phyloP scores from a whole-genome alignment of 1,139 yeast genomes.

The Tardiomyces digboiensis region DNA sequence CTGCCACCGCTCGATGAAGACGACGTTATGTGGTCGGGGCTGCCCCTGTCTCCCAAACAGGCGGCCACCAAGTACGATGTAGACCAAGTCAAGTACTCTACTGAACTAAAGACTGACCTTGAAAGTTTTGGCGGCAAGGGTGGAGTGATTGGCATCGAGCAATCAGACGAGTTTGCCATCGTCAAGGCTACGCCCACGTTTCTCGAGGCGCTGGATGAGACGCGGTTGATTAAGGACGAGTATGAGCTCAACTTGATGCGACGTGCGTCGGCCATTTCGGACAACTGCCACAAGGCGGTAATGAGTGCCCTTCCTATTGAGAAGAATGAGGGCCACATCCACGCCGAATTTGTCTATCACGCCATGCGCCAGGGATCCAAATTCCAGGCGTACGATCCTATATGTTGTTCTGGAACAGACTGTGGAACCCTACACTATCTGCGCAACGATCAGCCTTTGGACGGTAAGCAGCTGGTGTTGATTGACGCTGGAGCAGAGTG shows the following conservation, averaged over 20 bases:
- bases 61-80: slow-evolving; percentile 64
- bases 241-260: slow-evolving; percentile 69
- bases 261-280: slow-evolving; percentile 77
- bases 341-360: slow-evolving; percentile 92
- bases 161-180: slow-evolving; percentile 18
- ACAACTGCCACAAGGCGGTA: slow-evolving; percentile 80
- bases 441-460: slow-evolving; percentile 62
- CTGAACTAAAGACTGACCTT: slow-evolving; percentile 34
- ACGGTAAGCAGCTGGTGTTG: slow-evolving; percentile 53
- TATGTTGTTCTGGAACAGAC: slow-evolving; percentile 88
- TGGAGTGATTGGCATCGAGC: slow-evolving; percentile 32
- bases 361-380: slow-evolving; percentile 92
- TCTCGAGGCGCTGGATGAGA: slow-evolving; percentile 67
- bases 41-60: slow-evolving; percentile 61
- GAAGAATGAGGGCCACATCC: slow-evolving; percentile 80
- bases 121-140: slow-evolving; percentile 13
- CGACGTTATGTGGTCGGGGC: slow-evolving; percentile 95
- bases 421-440: slow-evolving; percentile 90
- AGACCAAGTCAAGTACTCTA: slow-evolving; percentile 63
- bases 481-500: slow-evolving; percentile 98
- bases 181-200: slow-evolving; percentile 16
- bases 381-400: slow-evolving; percentile 84
- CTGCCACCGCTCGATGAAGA: slow-evolving; percentile 79
- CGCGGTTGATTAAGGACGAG: slow-evolving; percentile 75
- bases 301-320: slow-evolving; percentile 92